Base-by-base conservation (phyloP, 2,329 filamentous ascomycete genomes). In the Aspergillus quadrilineatus region DNA sequence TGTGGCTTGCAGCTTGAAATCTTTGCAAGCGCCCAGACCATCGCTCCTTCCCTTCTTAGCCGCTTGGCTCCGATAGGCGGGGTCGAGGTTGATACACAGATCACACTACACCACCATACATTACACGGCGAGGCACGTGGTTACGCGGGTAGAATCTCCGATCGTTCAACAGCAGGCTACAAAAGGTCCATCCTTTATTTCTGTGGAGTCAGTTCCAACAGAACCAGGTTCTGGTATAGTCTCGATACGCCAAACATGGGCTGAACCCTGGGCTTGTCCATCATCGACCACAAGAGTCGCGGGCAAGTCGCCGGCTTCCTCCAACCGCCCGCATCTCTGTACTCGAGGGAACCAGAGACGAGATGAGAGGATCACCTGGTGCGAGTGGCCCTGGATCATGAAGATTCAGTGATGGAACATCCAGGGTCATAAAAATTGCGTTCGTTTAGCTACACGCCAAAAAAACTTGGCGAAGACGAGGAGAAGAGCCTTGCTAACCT, bases 381-480 rank as follows among this genome's bases (percentile, higher is more conserved):
- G 34, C 34, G 36, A 2, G 12, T n/a, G 36, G 32, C 22, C 4
- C 48, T 34, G 10, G 39, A 26, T 12, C 60, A 63, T 15, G 62
- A 63, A 29, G 50, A 54, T 61, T 39, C 39, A 48, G 34, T 14
- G 22, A 22, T 22, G 10, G 8, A 44, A 48, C 15, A 43, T 47
- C 6, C 60, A 44, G 8, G 63, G 61, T 34, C 45, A 63, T 2
- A 64, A 64, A 22, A 52, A 62, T 63, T 34, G 59, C 60, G 56
- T 63, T 62, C 68, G 68, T 77, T 83, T 45, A 77, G 81, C 7
- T 83, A 82, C 61, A 57, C 83, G 1, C 79, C 78, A 0, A 42
- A 10, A 10, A 6, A 42, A 17, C 39, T 5, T 10, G 10, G 17
- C 39, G 39, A 42, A 4, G 17, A 42, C 17, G 39, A 42, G 6